Evolutionary conservation across 257 asterid genomes (phyloP), one percentile per base, ranked within the genome.

Genomic region (Thymus mandschuricus): DNA sequence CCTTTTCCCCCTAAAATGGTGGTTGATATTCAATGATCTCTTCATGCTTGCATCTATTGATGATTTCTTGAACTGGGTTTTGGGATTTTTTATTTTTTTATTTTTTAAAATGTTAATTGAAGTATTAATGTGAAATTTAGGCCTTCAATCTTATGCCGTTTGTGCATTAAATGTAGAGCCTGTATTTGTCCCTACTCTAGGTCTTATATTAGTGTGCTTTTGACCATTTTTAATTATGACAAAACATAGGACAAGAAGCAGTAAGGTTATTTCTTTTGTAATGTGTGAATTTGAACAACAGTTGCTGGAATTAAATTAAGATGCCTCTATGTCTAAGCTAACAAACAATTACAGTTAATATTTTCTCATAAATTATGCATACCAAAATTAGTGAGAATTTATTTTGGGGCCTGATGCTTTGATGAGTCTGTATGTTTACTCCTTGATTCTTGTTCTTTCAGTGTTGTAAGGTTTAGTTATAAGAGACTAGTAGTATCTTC

Each of bases 161-260:
- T 38, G 28, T 66, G 70, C 72, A 54, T 44, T 73, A 10, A 71
- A 66, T 63, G 15, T 27, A 5, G 64, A 40, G 69, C 66, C 61
- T 27, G 13, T 38, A 6, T 57, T 62, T 41, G 68, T 21, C 52
- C 52, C 68, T 62, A 10, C 4, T 64, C 41, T n/a, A 33, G 48
- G 6, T 12, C 0, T 10, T 12, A 44, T 65, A 21, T 1, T 27
- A 50, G 29, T 27, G 35, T 0, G 10, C 30, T 10, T 31, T 1
- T 66, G 58, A 31, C 9, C 33, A n/a, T 12, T 1, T 48, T 48
- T 64, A 13, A 13, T 1, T 11, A 5, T 51, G 57, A 21, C 30
- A 51, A 28, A 51, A 51, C 15, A 51, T 51, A 51, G 8, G 29
- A n/a, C 3, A 51, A 51, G 57, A 21, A 21, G 10, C 3, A 49